Conservation (phyloP, 371 early-diverging fungal species). For the Mucor saturninus region DNA sequence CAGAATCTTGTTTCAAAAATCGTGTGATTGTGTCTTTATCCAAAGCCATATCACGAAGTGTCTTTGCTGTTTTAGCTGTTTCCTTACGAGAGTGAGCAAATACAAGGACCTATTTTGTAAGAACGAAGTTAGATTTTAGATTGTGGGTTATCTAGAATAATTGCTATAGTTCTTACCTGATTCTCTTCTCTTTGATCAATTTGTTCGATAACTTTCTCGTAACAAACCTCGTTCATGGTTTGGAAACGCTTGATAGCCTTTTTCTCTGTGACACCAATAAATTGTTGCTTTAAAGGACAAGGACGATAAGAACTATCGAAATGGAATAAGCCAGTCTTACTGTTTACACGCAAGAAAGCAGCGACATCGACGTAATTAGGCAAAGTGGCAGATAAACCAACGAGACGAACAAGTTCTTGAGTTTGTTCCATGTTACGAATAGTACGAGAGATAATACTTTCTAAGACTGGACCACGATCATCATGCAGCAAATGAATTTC, state of each 20-base stretch:
- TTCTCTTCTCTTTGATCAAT: constrained; percentile 74
- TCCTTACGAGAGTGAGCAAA: constrained; percentile 98
- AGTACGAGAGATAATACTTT: constrained; percentile 94
- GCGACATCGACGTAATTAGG: constrained; percentile 99
- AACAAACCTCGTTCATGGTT: constrained; percentile 95
- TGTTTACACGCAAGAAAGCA: constrained; percentile 91
- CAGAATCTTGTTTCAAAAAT: constrained; percentile 80
- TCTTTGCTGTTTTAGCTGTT: constrained; percentile 93
- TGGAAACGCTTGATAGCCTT: constrained; percentile 93
- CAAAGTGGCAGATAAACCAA: constrained; percentile 98
- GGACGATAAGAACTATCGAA: constrained; percentile 96
- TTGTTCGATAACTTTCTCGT: constrained; percentile 92
- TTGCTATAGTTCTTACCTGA: constrained; percentile 63
- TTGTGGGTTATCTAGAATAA: too few relatives aligned
- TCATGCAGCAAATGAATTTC: constrained; percentile 99
- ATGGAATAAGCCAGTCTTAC: constrained; percentile 83
- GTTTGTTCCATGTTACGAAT: constrained; percentile 90
- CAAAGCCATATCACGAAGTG: constrained; percentile 89
- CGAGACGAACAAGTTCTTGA: constrained; percentile 91
- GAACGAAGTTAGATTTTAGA: neutral
- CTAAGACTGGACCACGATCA: constrained; percentile 98
- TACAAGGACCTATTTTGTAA: constrained; percentile 57
- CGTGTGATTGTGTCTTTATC: constrained; percentile 83
- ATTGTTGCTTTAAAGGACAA: constrained; percentile 94
- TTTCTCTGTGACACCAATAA: constrained; percentile 95